phyloP scores from a whole-genome alignment of 345 rosid species.

The Reutealis trisperma region DNA sequence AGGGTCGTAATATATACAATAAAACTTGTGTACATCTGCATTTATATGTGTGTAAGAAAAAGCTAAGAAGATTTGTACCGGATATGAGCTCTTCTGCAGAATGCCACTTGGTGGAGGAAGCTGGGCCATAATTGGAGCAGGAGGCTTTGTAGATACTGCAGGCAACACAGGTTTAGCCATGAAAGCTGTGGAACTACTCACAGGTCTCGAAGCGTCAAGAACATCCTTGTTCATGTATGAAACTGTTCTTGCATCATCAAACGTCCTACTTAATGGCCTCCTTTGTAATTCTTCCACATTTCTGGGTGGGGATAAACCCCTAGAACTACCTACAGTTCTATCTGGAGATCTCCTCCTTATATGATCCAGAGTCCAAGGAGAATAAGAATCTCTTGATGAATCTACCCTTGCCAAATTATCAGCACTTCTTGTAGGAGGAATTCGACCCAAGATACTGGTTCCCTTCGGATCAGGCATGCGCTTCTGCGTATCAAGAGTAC shows the following conservation, averaged over 20 bases:
- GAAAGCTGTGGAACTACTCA: conserved; percentile 45
- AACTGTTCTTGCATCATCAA: conserved; percentile 56
- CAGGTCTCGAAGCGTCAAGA: conserved; percentile 50
- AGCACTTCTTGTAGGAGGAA: conserved; percentile 57
- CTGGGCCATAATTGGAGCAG: conserved; percentile 45
- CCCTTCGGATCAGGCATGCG: conserved; percentile 53
- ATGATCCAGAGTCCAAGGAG: conserved; percentile 72
- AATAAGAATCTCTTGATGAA: conserved; percentile 52
- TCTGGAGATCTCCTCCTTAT: conserved; percentile 73
- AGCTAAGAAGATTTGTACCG: conserved; percentile 46
- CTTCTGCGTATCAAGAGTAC: conserved; percentile 39
- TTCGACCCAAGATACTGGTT: conserved; percentile 33
- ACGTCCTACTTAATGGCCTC: conserved; percentile 53
- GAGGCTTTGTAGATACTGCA: conserved; percentile 52
- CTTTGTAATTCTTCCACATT: conserved; percentile 46
- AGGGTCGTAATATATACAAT: not conserved
- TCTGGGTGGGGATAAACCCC: conserved; percentile 66
- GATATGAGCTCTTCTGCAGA: conserved; percentile 49
- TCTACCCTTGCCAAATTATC: conserved; percentile 50
- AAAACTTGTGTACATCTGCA: not conserved
- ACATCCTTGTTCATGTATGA: conserved; percentile 62
- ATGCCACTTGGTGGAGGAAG: conserved; percentile 50
- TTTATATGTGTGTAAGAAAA: not conserved
- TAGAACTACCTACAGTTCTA: conserved; percentile 48
- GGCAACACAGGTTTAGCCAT: conserved; percentile 56